These are phyloP conservation scores for Phytophthora foliorum DNA, from an alignment of 352 stramenopile species.

Conservation along the genomic window DNA sequence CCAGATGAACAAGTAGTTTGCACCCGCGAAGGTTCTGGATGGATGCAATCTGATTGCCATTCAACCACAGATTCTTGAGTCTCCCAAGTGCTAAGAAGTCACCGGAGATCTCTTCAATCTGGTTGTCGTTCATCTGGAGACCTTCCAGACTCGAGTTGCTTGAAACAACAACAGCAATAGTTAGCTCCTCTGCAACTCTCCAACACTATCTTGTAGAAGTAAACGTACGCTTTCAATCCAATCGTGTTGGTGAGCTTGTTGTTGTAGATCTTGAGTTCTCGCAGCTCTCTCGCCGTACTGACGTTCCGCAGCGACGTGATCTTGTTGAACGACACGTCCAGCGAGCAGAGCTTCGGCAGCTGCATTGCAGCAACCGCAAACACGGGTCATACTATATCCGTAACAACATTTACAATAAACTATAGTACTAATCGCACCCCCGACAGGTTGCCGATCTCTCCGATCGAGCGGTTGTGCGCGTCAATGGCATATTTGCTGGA, in stretches of 20 bases:
- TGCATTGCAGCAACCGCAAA: slow-evolving; percentile 20
- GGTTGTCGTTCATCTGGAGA: slow-evolving; percentile 78
- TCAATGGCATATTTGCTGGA: slow-evolving; percentile 87
- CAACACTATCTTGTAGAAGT: background rate
- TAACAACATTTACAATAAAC: background rate
- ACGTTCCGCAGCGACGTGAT: slow-evolving; percentile 68
- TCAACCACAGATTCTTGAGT: slow-evolving; percentile 79
- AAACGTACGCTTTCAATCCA: slow-evolving; percentile 59
- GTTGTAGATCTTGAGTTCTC: slow-evolving; percentile 86
- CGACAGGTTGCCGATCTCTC: slow-evolving; percentile 70
- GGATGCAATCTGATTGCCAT: slow-evolving; percentile 65
- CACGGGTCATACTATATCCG: background rate
- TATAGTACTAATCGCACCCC: slow-evolving; percentile 41
- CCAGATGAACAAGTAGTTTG: slow-evolving; percentile 67
- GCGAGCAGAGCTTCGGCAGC: slow-evolving; percentile 75
- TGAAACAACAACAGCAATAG: slow-evolving; percentile 4
- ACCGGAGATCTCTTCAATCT: slow-evolving; percentile 64
- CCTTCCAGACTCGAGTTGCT: slow-evolving; percentile 79
- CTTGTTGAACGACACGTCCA: slow-evolving; percentile 86
- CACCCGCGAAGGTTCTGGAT: slow-evolving; percentile 65
- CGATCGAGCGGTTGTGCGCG: slow-evolving; percentile 75
- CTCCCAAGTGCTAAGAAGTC: slow-evolving; percentile 73
- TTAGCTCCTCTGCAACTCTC: too few relatives aligned
- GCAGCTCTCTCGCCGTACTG: slow-evolving; percentile 66
- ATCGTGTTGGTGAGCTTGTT: slow-evolving; percentile 69